A percentile compares a stretch with the other conserved stretches of the same genome.
Conservation (phyloP, 345 rosid species). For the Xanthoceras sorbifolium region DNA sequence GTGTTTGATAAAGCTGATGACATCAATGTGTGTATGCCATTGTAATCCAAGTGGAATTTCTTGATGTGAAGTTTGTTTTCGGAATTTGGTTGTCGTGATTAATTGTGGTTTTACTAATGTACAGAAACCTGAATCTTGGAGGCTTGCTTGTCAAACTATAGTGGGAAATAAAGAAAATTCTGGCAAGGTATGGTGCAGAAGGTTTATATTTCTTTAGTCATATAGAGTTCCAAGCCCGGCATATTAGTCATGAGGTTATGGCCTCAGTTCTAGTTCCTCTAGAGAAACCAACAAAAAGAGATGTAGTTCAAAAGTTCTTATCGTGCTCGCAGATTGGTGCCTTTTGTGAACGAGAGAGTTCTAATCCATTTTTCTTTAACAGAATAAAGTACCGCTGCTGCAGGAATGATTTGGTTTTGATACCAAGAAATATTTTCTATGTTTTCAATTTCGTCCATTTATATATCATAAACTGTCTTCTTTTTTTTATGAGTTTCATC, state of each 20-base stretch:
- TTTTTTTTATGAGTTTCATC: background rate
- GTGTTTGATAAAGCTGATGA: background rate
- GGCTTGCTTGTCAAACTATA: slow-evolving; percentile 89
- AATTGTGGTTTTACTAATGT: slow-evolving; percentile 7
- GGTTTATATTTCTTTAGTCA: background rate
- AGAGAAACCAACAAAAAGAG: background rate
- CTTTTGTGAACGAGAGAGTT: background rate
- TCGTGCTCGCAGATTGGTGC: background rate
- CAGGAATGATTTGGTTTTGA: slow-evolving; percentile 12
- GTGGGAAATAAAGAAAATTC: slow-evolving; percentile 85
- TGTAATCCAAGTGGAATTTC: too few species aligned
- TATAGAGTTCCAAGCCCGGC: background rate
- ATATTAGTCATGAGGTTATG: background rate
- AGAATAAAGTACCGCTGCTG: too few species aligned
- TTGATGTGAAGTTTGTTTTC: background rate
- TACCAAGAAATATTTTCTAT: background rate
- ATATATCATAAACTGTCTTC: background rate
- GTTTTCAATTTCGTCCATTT: background rate
- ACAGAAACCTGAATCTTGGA: slow-evolving; percentile 90
- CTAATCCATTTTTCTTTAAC: background rate
- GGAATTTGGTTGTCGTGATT: background rate
- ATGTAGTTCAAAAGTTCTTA: background rate
- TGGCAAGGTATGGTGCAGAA: slow-evolving; percentile 59
- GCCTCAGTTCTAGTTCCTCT: background rate
- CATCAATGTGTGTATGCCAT: background rate